Conservation (phyloP, 805 yeast species). For the Maudiozyma turicensis region DNA sequence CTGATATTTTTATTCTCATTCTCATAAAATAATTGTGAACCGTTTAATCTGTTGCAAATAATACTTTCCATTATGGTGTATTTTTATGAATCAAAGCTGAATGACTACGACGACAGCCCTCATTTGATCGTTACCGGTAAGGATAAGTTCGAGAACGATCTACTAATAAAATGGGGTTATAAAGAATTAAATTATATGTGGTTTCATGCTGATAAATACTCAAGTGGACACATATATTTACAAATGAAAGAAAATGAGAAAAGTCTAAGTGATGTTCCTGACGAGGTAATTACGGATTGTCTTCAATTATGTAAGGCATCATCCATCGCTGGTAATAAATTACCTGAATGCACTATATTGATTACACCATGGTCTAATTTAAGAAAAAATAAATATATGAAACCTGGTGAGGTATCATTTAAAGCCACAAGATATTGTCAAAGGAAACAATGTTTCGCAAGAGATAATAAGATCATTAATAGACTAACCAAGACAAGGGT, state of each 20-base stretch:
- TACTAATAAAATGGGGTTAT: slow-evolving; percentile 51
- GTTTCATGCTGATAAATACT: slow-evolving; percentile 72
- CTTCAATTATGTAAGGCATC: slow-evolving; percentile 71
- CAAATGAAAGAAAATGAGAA: slow-evolving; percentile 41
- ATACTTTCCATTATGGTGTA: slow-evolving; percentile 15
- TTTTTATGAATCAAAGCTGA: slow-evolving; percentile 20
- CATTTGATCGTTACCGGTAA: slow-evolving; percentile 45
- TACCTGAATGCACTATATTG: slow-evolving; percentile 54
- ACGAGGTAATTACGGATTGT: slow-evolving; percentile 41
- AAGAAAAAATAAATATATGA: slow-evolving; percentile 61
- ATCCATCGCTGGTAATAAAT: slow-evolving; percentile 66
- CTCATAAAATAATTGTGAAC: too few species aligned
- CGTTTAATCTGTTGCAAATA: too few species aligned
- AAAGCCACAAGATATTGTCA: slow-evolving; percentile 46
- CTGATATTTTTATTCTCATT: too few species aligned
- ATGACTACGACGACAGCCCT: slow-evolving; percentile 6
- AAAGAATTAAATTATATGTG: slow-evolving; percentile 49
- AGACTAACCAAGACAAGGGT: slow-evolving; percentile 54
- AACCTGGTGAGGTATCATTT: slow-evolving; percentile 69
- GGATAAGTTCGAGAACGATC: slow-evolving; percentile 62
- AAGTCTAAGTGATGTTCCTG: slow-evolving; percentile 40
- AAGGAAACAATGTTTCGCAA: slow-evolving; percentile 42
- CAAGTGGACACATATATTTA: slow-evolving; percentile 70
- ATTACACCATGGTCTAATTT: slow-evolving; percentile 69
- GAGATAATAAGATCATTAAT: slow-evolving; percentile 52